Evolutionary conservation across 805 yeast genomes (phyloP).

Genomic region (Saturnispora hagleri): DNA sequence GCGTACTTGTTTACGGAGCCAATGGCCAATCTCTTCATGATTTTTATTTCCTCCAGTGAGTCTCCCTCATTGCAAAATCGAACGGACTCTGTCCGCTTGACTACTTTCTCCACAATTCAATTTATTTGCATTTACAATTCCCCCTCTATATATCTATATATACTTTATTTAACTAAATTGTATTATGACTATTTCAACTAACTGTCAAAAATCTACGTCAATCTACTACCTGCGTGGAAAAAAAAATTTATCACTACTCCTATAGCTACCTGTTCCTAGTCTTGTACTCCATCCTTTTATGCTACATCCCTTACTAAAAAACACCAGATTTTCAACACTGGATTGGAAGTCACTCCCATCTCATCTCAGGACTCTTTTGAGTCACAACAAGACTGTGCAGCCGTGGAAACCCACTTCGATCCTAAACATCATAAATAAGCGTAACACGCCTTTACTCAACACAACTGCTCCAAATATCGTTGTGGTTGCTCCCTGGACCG

Average conservation of each 20-base stretch:
- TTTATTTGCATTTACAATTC: not conserved
- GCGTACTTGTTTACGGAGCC: no score
- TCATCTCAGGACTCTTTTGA: not conserved
- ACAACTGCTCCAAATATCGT: not conserved
- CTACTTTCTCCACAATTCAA: not conserved
- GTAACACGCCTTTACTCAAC: not conserved
- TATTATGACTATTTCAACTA: not conserved
- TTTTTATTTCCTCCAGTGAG: not conserved
- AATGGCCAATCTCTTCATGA: no score
- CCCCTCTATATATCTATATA: not conserved
- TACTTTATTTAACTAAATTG: not conserved
- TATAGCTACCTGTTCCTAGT: no score
- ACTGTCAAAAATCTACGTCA: no score
- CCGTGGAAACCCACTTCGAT: slow-evolving; percentile 8
- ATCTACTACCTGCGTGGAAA: not conserved
- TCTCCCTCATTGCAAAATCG: not conserved
- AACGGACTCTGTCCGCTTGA: not conserved
- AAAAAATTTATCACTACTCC: no score
- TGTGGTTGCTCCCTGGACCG: slow-evolving; percentile 2
- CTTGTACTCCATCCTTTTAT: not conserved
- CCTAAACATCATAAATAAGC: slow-evolving; percentile 4
- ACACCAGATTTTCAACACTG: slow-evolving; percentile 5
- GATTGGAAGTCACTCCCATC: slow-evolving; percentile 3
- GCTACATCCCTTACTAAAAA: slow-evolving; percentile 7
- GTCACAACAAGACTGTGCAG: slow-evolving; percentile 2